phyloP scores from a whole-genome alignment of 352 stramenopile genomes.

The Phytophthora sansomeana region DNA sequence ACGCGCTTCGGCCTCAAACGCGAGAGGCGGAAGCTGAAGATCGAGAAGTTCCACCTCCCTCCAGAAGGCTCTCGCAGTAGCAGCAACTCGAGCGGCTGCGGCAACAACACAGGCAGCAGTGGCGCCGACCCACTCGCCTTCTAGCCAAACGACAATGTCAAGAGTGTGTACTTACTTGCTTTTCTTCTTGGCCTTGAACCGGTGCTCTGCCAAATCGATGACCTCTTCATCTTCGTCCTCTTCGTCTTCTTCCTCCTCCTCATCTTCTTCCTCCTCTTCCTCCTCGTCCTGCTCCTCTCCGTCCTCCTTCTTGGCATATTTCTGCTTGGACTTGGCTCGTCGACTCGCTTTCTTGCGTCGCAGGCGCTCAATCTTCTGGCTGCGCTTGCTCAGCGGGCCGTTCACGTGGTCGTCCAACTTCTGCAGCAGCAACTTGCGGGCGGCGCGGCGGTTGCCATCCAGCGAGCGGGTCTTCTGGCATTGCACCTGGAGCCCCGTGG shows the following conservation, averaged over 20 bases:
- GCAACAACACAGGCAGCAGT: conserved; percentile 5
- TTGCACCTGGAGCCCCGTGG: conserved; percentile 78
- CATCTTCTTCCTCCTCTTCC: conserved; percentile 6
- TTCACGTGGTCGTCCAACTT: conserved; percentile 85
- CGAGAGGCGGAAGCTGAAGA: conserved; percentile 74
- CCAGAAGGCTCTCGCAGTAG: conserved; percentile 65
- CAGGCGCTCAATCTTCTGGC: conserved; percentile 69
- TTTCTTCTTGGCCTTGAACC: conserved; percentile 45
- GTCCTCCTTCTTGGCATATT: conserved; percentile 47
- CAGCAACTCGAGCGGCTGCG: conserved; percentile 22
- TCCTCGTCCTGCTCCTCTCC: conserved; percentile 23
- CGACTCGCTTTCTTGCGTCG: conserved; percentile 74
- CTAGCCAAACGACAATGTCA: conserved; percentile 4
- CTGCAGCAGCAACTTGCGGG: conserved; percentile 71
- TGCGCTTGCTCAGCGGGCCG: conserved; percentile 62
- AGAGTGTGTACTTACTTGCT: conserved; percentile 13
- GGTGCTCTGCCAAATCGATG: conserved; percentile 43
- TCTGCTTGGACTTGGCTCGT: conserved; percentile 62
- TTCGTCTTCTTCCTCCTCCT: conserved; percentile 17
- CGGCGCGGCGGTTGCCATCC: conserved; percentile 79
- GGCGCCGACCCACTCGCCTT: conserved; percentile 36
- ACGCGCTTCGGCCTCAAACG: conserved; percentile 71
- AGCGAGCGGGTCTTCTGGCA: conserved; percentile 86
- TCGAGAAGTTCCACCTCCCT: conserved; percentile 82
- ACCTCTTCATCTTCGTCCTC: conserved; percentile 15